These are phyloP conservation scores for Fragilariopsis cylindrus DNA, from an alignment of 108 stramenopile species.

Conservation along the genomic window DNA sequence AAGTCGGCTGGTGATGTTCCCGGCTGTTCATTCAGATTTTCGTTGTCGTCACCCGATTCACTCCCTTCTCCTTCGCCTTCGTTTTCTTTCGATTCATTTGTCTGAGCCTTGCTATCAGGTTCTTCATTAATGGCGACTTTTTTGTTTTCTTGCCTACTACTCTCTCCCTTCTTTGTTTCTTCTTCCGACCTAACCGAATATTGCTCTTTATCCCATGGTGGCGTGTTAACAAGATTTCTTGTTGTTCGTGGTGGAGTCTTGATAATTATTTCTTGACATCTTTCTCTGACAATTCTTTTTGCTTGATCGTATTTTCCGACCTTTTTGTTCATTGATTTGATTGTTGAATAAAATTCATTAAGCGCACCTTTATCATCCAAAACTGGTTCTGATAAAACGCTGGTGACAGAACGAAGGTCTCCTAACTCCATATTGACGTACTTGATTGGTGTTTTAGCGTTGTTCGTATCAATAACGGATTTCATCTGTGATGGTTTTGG, in stretches of 20 bases:
- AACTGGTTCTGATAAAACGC: constrained; percentile 29
- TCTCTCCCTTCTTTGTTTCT: not conserved
- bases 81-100: not conserved
- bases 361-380: constrained; percentile 7
- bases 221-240: not conserved
- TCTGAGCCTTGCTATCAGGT: not conserved
- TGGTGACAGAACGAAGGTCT: constrained; percentile 31
- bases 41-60: constrained; percentile 4
- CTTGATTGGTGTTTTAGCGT: constrained; percentile 12
- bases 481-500: not conserved
- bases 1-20: not conserved
- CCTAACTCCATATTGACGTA: constrained; percentile 28
- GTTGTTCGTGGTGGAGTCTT: constrained; percentile 8
- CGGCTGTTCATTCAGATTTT: not conserved
- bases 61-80: not conserved
- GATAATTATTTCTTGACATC: not conserved
- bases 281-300: not conserved
- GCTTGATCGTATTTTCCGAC: not conserved
- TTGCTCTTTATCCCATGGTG: constrained; percentile 4
- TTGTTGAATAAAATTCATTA: constrained; percentile 7
- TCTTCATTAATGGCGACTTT: not conserved
- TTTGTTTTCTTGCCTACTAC: not conserved
- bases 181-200: not conserved
- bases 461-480: not conserved
- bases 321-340: not conserved